Conservation (phyloP, 495 filamentous ascomycete species). For the Xylaria scruposa region DNA sequence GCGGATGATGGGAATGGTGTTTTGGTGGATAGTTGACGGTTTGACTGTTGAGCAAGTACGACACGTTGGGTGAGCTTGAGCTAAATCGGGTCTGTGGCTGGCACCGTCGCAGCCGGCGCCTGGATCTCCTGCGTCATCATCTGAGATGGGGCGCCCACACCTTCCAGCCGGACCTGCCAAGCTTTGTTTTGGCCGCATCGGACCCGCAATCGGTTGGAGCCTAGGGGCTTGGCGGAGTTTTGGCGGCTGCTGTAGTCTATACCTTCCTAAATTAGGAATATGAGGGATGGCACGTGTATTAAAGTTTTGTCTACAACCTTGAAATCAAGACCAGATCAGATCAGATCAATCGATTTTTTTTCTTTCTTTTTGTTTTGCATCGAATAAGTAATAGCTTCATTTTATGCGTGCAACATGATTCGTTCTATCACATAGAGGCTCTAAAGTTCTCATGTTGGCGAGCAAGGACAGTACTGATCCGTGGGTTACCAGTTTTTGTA, state of each 20-base stretch:
- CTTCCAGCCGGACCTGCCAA: slow-evolving; percentile 12
- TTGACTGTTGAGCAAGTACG: neutral
- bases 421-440: too few species aligned
- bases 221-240: slow-evolving; percentile 28
- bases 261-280: neutral
- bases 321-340: neutral
- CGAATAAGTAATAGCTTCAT: too few species aligned
- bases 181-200: slow-evolving; percentile 26
- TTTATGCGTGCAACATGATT: too few species aligned
- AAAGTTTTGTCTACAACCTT: neutral
- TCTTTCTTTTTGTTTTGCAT: too few species aligned
- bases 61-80: slow-evolving; percentile 5
- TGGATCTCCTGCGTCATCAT: slow-evolving; percentile 41
- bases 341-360: too few species aligned
- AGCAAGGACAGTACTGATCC: neutral
- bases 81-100: slow-evolving; percentile 12
- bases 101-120: neutral
- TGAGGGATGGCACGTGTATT: neutral
- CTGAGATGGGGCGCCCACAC: neutral
- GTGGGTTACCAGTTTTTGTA: too few species aligned
- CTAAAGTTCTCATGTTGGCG: too few species aligned
- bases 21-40: neutral
- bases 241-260: neutral
- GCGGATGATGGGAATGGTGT: slow-evolving; percentile 9
- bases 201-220: neutral